These are phyloP conservation scores for Fusarium austroafricanum DNA, from an alignment of 2,329 filamentous ascomycete genomes.

Conservation along the genomic window DNA sequence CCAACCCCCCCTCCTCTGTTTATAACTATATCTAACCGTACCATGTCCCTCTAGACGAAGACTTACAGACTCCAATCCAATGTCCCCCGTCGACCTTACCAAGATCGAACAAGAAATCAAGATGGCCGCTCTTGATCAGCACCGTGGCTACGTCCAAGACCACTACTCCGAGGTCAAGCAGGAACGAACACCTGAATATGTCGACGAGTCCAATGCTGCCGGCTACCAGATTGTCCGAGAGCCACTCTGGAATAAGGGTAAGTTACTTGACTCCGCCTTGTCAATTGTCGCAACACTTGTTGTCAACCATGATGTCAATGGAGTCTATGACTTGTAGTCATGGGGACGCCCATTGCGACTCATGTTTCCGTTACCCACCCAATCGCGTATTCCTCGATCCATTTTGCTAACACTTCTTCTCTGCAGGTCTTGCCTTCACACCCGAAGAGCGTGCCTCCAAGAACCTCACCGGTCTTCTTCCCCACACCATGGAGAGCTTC, in stretches of 20 bases:
- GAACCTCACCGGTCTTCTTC: conserved; percentile 74
- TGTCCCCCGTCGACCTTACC: conserved; percentile 66
- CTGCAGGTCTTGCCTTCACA: conserved; percentile 70
- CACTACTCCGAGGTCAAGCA: conserved; percentile 68
- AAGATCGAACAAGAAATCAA: conserved; percentile 71
- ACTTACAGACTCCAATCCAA: conserved; percentile 65
- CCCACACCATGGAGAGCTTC: conserved; percentile 71
- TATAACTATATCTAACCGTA: conserved; percentile 62
- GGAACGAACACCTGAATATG: conserved; percentile 63
- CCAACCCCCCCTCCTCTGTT: conserved; percentile 33
- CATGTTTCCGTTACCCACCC: neutral
- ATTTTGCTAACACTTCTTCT: conserved; percentile 21
- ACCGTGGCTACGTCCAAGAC: conserved; percentile 69
- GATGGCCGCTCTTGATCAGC: conserved; percentile 68
- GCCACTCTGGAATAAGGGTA: conserved; percentile 75
- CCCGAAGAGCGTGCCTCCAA: conserved; percentile 72
- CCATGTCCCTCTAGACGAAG: conserved; percentile 61
- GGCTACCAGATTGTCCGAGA: conserved; percentile 72
- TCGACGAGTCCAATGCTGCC: conserved; percentile 62
- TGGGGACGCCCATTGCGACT: neutral
- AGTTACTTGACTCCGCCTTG: conserved; percentile 36
- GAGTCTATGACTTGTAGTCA: conserved; percentile 1
- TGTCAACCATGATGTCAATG: conserved; percentile 14
- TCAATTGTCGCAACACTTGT: conserved; percentile 26
- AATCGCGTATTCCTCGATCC: neutral